These are phyloP conservation scores for Penicillium sp. DNA, from an alignment of 2,329 filamentous ascomycete genomes.

Conservation along the genomic window DNA sequence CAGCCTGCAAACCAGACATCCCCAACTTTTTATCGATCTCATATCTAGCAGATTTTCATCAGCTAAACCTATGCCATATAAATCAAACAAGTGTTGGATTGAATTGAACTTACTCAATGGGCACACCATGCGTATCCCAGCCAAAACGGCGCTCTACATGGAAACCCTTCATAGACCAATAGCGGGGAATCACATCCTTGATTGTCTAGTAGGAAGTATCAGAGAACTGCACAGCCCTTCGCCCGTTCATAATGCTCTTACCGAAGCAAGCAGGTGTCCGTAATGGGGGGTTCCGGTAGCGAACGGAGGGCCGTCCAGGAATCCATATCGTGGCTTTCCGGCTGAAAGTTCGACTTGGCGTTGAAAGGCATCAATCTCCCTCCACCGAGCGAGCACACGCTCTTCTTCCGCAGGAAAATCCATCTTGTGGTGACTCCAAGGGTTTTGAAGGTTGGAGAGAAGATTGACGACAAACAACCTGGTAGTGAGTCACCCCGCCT, in stretches of 20 bases:
- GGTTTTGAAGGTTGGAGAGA: constrained; percentile 17
- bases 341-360: constrained; percentile 83
- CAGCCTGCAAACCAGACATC: constrained; percentile 82
- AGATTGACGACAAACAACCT: constrained; percentile 26
- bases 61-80: not conserved
- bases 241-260: not conserved
- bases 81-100: not conserved
- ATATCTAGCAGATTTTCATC: constrained; percentile 47
- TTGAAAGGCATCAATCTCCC: constrained; percentile 86
- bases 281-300: constrained; percentile 70
- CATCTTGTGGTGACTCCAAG: constrained; percentile 67
- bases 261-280: constrained; percentile 76
- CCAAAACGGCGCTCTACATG: constrained; percentile 91
- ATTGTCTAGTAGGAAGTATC: constrained; percentile 58
- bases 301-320: constrained; percentile 86
- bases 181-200: constrained; percentile 94
- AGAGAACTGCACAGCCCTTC: not conserved
- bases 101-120: constrained; percentile 62
- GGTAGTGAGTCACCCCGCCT: constrained; percentile 29
- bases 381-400: constrained; percentile 79
- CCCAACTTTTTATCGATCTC: constrained; percentile 96
- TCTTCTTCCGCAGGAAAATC: constrained; percentile 92
- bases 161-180: constrained; percentile 96
- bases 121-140: constrained; percentile 93
- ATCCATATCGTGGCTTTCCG: constrained; percentile 81